Base-by-base conservation (phyloP, 352 stramenopile species). In the Plasmopara viticola region DNA sequence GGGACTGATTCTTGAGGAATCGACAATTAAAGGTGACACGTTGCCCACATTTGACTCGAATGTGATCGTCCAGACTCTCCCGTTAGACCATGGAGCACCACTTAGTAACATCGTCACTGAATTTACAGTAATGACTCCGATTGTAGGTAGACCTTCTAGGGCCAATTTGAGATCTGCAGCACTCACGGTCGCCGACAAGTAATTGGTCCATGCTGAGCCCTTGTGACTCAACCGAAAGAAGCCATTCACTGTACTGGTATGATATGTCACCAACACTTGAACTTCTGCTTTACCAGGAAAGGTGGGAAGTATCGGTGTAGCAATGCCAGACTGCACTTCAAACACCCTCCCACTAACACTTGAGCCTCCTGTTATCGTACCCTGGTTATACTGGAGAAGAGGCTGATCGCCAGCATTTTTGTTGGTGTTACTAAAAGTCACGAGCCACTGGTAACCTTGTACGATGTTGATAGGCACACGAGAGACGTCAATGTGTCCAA, bases 141-240 rank as follows among this genome's bases (percentile, higher is more conserved):
- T 66, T 0, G 73, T 91, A 20, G 84, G 66, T 9, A 95, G 60
- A 7, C 69, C 62, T 56, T 89, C 62, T 0, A 91, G 62, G 6
- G 82, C 65, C 31, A 82, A 56, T 49, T 84, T 66, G 1, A 92
- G 44, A 28, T 82, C 57, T 5, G 44, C 51, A 2, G 61, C 64
- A 0, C 63, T 60, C 6, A 78, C 56, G 0, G 64, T 59, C 1
- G 73, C 75, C 0, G 68, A 65, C n/a, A 90, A 51, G 37, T 79
- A 86, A 51, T 79, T 86, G 8, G 74, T 81, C 78, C 78, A 91
- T 0, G 66, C 31, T 0, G 78, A 89, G 0, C 83, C 82, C 13
- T 79, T 85, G 49, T 88, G 91, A 25, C 76, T 83, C 20, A 94
- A 62, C 0, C 71, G 66, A 37, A 90, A 94, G 56, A 78, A 90